These are phyloP conservation scores for Trichoderma citrinoviride DNA, from an alignment of 2,329 filamentous ascomycete species.

Conservation along the genomic window DNA sequence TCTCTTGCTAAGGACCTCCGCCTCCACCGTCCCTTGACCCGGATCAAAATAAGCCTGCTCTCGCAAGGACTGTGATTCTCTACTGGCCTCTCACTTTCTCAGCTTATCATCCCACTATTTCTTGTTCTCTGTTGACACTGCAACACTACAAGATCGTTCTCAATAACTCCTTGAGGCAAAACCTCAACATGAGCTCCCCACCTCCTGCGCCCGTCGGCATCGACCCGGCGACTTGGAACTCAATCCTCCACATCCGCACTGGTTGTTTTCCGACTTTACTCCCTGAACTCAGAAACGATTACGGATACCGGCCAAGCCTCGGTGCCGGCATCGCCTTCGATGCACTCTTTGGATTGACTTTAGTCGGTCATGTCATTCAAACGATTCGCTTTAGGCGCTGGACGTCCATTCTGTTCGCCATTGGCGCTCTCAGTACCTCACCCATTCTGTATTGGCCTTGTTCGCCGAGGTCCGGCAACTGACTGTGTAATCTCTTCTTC, in stretches of 20 bases:
- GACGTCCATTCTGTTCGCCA: not conserved
- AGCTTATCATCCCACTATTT: not conserved
- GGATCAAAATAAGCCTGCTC: no score
- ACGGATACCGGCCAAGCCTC: not conserved
- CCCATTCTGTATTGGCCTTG: not conserved
- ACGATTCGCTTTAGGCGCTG: not conserved
- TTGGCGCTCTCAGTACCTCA: not conserved
- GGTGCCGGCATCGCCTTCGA: constrained; percentile 1
- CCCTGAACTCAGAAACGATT: not conserved
- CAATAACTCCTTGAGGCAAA: no score
- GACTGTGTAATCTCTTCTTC: not conserved
- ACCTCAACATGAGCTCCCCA: not conserved
- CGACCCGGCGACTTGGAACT: not conserved
- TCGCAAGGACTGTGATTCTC: no score
- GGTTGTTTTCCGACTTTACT: not conserved
- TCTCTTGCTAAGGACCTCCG: no score
- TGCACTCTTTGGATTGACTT: not conserved
- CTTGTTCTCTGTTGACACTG: not conserved
- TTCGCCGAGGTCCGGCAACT: not conserved
- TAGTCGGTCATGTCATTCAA: not conserved
- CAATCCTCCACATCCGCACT: not conserved
- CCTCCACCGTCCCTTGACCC: no score
- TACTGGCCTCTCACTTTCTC: no score
- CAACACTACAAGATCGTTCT: not conserved
- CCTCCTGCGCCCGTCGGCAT: not conserved